These are phyloP conservation scores for Fusarium armeniacum DNA, from an alignment of 2,329 filamentous ascomycete species.

Conservation along the genomic window DNA sequence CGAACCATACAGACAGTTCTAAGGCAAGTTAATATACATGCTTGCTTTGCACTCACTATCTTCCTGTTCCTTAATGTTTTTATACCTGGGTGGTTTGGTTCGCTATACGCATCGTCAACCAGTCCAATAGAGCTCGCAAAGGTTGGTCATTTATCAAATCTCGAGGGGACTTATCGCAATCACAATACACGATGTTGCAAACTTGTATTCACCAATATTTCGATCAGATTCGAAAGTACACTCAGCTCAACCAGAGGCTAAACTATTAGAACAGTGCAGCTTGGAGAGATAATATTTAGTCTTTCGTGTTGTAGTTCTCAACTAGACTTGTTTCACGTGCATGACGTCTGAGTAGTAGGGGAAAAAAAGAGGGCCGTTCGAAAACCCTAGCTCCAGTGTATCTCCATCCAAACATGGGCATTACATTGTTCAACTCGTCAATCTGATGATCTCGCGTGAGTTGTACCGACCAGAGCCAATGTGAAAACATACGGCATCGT, in stretches of 20 bases:
- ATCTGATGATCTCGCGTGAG: conserved; percentile 6
- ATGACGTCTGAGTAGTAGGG: not conserved
- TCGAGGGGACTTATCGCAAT: not conserved
- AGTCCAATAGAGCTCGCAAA: not conserved
- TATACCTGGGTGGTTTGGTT: not conserved
- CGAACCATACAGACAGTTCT: not conserved
- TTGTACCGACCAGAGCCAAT: conserved; percentile 15
- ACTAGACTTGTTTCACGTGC: conserved; percentile 32
- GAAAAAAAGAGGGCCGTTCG: conserved; percentile 37
- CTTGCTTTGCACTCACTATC: not conserved
- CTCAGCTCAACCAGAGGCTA: not conserved
- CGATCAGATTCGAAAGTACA: not conserved
- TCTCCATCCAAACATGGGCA: not conserved
- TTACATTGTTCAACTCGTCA: not conserved
- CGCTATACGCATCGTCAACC: not conserved
- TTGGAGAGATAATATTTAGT: not conserved
- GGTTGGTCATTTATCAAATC: not conserved
- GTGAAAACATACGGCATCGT: conserved; percentile 11
- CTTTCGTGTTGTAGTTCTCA: not conserved
- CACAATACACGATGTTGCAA: not conserved
- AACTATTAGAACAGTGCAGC: not conserved
- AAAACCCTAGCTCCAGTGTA: conserved; percentile 3
- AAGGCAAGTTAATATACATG: not conserved
- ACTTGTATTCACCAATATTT: not conserved
- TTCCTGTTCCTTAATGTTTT: not conserved